Conservation (phyloP, 108 stramenopile species). For the Cylindrotheca closterium region DNA sequence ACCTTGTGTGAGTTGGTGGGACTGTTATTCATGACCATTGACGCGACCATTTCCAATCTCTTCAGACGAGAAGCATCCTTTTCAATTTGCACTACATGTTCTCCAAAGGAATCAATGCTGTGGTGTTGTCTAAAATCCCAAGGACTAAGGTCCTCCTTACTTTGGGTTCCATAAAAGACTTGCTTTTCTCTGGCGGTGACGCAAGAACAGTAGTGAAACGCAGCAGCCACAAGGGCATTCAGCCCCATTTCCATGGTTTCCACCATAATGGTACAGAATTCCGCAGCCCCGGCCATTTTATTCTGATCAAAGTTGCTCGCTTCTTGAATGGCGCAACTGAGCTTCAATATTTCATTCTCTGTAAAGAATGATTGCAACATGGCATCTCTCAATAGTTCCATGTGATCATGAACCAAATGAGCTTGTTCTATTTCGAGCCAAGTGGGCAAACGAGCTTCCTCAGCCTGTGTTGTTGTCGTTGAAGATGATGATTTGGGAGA, state of each 20-base stretch:
- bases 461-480: neutral
- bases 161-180: no score
- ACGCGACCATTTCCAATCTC: slow-evolving; percentile 61
- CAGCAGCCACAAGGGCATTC: slow-evolving; percentile 59
- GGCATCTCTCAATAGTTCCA: slow-evolving; percentile 25
- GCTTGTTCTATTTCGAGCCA: slow-evolving; percentile 36
- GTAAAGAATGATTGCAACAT: slow-evolving; percentile 45
- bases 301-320: slow-evolving; percentile 48
- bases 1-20: slow-evolving; percentile 14
- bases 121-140: slow-evolving; percentile 9
- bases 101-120: slow-evolving; percentile 33
- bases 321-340: slow-evolving; percentile 59
- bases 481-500: neutral
- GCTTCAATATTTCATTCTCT: slow-evolving; percentile 34
- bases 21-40: slow-evolving; percentile 15
- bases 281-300: slow-evolving; percentile 69
- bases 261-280: slow-evolving; percentile 69
- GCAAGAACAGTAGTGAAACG: slow-evolving; percentile 64
- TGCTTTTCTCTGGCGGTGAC: slow-evolving; percentile 40
- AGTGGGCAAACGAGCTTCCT: slow-evolving; percentile 16
- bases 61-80: slow-evolving; percentile 71
- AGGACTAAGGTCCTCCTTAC: neutral
- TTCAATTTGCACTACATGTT: slow-evolving; percentile 57
- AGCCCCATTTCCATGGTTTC: slow-evolving; percentile 81
- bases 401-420: slow-evolving; percentile 25